These are phyloP conservation scores for Populus hybrid DNA, from an alignment of 441 rosid genomes.

Conservation along the genomic window DNA sequence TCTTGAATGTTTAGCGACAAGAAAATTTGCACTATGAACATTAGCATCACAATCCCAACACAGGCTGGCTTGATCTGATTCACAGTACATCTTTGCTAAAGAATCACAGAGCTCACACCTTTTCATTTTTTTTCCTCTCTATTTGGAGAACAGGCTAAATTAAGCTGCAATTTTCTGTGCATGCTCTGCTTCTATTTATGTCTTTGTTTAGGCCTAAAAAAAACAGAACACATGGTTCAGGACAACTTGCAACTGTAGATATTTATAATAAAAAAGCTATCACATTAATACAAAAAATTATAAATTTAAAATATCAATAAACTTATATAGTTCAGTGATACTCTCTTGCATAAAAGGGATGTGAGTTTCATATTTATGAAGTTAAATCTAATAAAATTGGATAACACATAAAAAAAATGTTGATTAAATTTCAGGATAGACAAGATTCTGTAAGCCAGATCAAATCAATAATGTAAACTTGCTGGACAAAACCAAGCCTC, in stretches of 20 bases:
- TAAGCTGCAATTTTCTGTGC: background rate
- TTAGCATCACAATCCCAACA: constrained; percentile 81
- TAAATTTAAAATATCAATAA: too few relatives aligned
- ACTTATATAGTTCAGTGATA: too few relatives aligned
- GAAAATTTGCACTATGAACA: constrained; percentile 90
- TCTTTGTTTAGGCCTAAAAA: constrained; percentile 9
- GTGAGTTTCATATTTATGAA: background rate
- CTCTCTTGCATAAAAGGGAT: too few relatives aligned
- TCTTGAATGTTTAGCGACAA: constrained; percentile 73
- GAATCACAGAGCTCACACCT: constrained; percentile 72
- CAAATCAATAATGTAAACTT: background rate
- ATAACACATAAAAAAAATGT: too few relatives aligned
- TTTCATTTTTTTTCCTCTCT: constrained; percentile 35
- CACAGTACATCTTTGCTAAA: constrained; percentile 64
- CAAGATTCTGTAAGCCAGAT: background rate
- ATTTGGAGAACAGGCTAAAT: background rate
- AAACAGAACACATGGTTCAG: constrained; percentile 23
- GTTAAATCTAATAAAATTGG: background rate
- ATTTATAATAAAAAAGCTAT: background rate
- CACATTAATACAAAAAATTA: background rate
- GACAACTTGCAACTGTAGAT: constrained; percentile 27
- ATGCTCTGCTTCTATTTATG: background rate
- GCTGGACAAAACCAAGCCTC: background rate
- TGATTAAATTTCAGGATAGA: too few relatives aligned
- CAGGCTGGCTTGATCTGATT: constrained; percentile 81